These are phyloP conservation scores for Ocimum tenuiflorum DNA, from an alignment of 257 asterid genomes.

Conservation along the genomic window DNA sequence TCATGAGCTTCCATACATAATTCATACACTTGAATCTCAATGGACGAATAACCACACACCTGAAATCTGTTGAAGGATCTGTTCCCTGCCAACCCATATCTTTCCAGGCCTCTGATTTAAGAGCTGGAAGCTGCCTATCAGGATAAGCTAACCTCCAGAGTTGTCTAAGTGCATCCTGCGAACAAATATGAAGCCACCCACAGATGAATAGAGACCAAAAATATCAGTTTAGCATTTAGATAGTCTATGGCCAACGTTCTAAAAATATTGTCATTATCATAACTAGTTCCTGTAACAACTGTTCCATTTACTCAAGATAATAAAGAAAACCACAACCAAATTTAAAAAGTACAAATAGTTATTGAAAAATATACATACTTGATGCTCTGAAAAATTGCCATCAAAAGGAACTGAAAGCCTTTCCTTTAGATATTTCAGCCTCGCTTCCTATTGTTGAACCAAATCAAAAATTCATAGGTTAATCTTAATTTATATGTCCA, in stretches of 20 bases:
- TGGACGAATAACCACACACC: constrained; percentile 37
- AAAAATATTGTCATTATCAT: background rate
- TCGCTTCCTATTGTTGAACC: constrained; percentile 56
- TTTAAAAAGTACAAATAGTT: background rate
- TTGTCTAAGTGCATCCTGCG: constrained; percentile 82
- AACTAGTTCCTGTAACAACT: background rate
- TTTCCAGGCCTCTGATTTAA: constrained; percentile 91
- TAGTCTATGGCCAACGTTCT: background rate
- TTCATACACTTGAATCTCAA: background rate
- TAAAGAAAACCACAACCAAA: background rate
- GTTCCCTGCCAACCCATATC: constrained; percentile 99
- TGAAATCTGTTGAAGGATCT: constrained; percentile 97
- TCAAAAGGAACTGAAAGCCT: constrained; percentile 79
- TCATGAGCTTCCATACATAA: constrained; percentile 16
- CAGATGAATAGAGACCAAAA: background rate
- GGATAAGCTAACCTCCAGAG: constrained; percentile 92
- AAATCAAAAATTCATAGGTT: constrained; percentile 21
- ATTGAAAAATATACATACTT: constrained; percentile 39
- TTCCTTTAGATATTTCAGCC: constrained; percentile 66
- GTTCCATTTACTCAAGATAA: background rate
- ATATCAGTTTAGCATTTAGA: background rate
- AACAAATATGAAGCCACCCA: constrained; percentile 11
- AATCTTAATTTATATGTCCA: background rate
- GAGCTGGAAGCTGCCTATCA: constrained; percentile 67
- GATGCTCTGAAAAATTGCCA: constrained; percentile 71